Evolutionary conservation across 192 early-diverging fungal species (phyloP).

Genomic region (Backusella parvicylindrica): DNA sequence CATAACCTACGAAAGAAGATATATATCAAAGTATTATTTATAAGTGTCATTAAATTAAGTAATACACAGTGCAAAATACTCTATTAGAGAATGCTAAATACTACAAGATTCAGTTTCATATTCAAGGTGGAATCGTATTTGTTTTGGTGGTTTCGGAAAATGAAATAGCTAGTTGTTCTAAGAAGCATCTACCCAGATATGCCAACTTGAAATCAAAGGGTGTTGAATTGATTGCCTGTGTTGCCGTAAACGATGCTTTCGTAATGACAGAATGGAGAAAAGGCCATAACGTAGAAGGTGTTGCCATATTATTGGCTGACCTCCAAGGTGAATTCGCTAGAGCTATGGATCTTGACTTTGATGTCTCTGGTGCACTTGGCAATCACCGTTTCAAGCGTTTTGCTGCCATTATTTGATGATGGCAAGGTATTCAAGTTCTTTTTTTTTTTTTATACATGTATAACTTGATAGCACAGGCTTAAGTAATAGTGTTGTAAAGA

Average conservation of each 20-base stretch:
- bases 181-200: too few relatives aligned
- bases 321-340: slow-evolving; percentile 48
- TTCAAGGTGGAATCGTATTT: too few relatives aligned
- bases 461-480: slow-evolving; percentile 55
- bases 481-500: slow-evolving; percentile 42
- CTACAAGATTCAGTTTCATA: too few relatives aligned
- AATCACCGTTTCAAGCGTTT: slow-evolving; percentile 49
- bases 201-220: slow-evolving; percentile 44
- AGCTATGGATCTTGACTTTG: slow-evolving; percentile 52
- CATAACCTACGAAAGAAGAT: too few relatives aligned
- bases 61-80: too few relatives aligned
- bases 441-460: too few relatives aligned
- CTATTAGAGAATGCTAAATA: too few relatives aligned
- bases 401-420: slow-evolving; percentile 48
- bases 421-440: slow-evolving; percentile 19
- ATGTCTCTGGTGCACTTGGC: slow-evolving; percentile 55
- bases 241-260: slow-evolving; percentile 54
- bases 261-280: slow-evolving; percentile 58
- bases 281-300: slow-evolving; percentile 30
- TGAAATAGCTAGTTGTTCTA: too few relatives aligned
- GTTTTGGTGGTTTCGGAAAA: too few relatives aligned
- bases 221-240: slow-evolving; percentile 52
- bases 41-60: too few relatives aligned
- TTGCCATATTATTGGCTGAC: slow-evolving; percentile 54
- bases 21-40: too few relatives aligned